phyloP scores from a whole-genome alignment of 495 filamentous ascomycete genomes.

The Cryomyces minteri region DNA sequence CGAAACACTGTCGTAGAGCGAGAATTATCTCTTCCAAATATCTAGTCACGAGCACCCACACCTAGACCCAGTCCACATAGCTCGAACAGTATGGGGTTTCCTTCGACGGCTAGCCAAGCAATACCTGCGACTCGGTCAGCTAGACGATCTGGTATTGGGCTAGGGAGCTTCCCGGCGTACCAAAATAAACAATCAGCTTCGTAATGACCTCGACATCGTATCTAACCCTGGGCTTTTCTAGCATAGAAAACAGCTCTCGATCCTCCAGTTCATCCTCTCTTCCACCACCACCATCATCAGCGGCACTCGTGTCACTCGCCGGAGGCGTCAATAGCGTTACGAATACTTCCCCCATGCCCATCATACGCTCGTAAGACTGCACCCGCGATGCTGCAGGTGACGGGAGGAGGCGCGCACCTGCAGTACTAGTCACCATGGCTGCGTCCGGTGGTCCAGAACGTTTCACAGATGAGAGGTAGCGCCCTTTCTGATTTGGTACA shows the following conservation, averaged over 20 bases:
- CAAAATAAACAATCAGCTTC: slow-evolving; percentile 87
- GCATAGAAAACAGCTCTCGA: slow-evolving; percentile 64
- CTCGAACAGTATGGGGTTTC: slow-evolving; percentile 47
- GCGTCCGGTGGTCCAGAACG: background rate
- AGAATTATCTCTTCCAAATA: too few relatives aligned
- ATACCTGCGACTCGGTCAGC: slow-evolving; percentile 33
- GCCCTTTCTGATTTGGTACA: background rate
- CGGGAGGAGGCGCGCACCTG: slow-evolving; percentile 8
- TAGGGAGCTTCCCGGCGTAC: slow-evolving; percentile 28
- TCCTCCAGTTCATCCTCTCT: slow-evolving; percentile 38
- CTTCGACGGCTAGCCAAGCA: slow-evolving; percentile 52
- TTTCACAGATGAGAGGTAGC: background rate
- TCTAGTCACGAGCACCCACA: too few relatives aligned
- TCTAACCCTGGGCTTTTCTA: slow-evolving; percentile 74
- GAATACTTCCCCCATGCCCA: slow-evolving; percentile 36
- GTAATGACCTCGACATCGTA: slow-evolving; percentile 98
- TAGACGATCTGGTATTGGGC: background rate
- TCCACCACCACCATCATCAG: slow-evolving; percentile 19
- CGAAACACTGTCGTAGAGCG: too few relatives aligned
- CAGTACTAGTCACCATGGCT: background rate
- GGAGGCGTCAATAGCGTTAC: slow-evolving; percentile 1
- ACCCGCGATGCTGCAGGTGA: slow-evolving; percentile 24
- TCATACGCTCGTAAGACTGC: slow-evolving; percentile 50
- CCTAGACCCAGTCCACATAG: slow-evolving; percentile 37
- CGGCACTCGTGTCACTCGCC: background rate